Percentiles rank a stretch among this genome's conserved stretches.
Conservation (phyloP, 306 rosid species). For the Alnus glutinosa region DNA sequence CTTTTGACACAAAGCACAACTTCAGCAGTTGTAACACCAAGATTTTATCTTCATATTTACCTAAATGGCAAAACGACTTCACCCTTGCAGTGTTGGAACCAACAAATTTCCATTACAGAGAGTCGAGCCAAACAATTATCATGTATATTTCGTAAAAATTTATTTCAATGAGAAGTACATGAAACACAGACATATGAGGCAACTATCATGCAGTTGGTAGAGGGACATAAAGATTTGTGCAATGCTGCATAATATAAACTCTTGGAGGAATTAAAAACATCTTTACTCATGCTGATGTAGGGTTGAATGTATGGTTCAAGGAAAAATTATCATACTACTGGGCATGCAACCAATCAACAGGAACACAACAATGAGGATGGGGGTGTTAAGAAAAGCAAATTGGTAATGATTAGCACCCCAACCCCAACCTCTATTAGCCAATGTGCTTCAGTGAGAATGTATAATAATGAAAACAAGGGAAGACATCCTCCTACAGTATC, state of each 20-base stretch:
- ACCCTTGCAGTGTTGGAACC: not conserved
- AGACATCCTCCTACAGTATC: constrained; percentile 18
- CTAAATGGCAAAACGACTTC: not conserved
- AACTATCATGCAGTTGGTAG: not conserved
- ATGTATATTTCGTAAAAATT: not conserved
- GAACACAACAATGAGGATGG: no score
- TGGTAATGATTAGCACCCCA: not conserved
- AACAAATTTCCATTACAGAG: not conserved
- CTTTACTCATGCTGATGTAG: not conserved
- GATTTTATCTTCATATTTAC: not conserved
- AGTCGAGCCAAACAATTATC: not conserved
- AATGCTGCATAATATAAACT: not conserved
- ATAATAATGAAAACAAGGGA: not conserved
- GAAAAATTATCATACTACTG: not conserved
- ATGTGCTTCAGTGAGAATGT: not conserved
- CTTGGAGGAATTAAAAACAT: not conserved
- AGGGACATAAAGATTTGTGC: not conserved
- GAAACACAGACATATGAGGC: not conserved
- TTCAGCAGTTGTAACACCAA: not conserved
- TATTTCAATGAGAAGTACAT: not conserved
- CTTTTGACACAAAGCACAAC: not conserved
- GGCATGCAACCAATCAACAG: not conserved
- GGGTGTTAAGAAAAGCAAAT: not conserved
- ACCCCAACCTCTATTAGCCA: not conserved
- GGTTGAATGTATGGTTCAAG: not conserved